These are phyloP conservation scores for Boletellus sp. DNA, from an alignment of 1,284 basidiomycete genomes.

Conservation along the genomic window DNA sequence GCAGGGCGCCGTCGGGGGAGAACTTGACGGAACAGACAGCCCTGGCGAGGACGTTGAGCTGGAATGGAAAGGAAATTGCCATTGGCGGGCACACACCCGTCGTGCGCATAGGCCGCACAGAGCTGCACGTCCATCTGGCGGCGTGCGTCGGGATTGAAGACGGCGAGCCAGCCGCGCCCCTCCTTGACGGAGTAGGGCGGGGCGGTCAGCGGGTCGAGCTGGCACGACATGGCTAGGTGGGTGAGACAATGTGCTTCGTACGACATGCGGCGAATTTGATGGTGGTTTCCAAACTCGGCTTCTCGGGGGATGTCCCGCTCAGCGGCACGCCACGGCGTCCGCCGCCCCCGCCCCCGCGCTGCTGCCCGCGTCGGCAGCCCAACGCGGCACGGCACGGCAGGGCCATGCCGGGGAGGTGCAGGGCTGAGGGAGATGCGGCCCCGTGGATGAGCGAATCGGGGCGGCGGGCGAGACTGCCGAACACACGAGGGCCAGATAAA, in stretches of 20 bases:
- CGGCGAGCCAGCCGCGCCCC: conserved; percentile 35
- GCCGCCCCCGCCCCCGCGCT: no score
- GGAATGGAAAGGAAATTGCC: conserved; percentile 1
- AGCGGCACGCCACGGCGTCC: no score
- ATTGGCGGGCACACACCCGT: conserved; percentile 24
- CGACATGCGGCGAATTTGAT: no score
- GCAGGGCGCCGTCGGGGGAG: conserved; percentile 30
- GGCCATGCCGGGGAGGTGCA: no score
- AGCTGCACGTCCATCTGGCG: conserved; percentile 38
- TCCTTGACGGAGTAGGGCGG: conserved; percentile 36
- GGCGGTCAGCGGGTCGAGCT: conserved; percentile 30
- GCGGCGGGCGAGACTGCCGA: no score
- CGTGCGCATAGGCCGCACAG: conserved; percentile 22
- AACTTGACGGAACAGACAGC: conserved; percentile 34
- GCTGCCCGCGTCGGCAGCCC: no score
- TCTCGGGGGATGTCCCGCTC: no score
- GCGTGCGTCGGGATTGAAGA: conserved; percentile 34
- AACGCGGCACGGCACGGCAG: no score
- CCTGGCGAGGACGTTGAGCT: conserved; percentile 17
- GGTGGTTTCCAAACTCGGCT: no score
- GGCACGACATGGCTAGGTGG: conserved; percentile 24
- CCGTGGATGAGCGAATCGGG: no score
- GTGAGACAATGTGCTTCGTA: no score
- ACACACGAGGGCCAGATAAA: not conserved
- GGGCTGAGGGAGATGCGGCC: not conserved